Conservation (phyloP, 352 stramenopile species). For the Phytophthora pini region DNA sequence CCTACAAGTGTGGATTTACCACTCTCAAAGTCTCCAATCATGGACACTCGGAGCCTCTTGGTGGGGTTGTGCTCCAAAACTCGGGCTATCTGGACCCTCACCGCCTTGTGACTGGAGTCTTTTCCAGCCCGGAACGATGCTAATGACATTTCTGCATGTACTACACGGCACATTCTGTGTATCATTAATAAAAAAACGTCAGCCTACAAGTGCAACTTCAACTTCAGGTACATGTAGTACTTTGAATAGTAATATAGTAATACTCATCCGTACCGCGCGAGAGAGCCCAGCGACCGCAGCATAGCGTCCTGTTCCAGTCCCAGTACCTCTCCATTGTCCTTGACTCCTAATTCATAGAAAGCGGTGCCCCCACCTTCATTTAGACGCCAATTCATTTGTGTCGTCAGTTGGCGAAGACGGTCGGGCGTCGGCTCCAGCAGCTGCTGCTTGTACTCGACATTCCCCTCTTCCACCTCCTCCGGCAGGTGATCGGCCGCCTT, state of each 20-base stretch:
- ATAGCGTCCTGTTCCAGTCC: conserved; percentile 76
- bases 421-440: conserved; percentile 76
- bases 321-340: conserved; percentile 81
- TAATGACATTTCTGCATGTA: conserved; percentile 72
- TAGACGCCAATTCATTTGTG: conserved; percentile 91
- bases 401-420: conserved; percentile 86
- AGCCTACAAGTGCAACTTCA: conserved; percentile 12
- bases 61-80: conserved; percentile 59
- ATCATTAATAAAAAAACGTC: conserved; percentile 17
- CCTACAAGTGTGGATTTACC: conserved; percentile 92
- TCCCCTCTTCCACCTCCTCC: conserved; percentile 89
- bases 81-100: conserved; percentile 55
- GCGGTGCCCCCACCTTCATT: conserved; percentile 87
- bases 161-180: conserved; percentile 77
- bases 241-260: conserved; percentile 1
- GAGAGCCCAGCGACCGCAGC: conserved; percentile 70
- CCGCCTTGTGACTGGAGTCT: conserved; percentile 43
- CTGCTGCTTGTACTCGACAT: conserved; percentile 93
- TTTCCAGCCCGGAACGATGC: conserved; percentile 59
- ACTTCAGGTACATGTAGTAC: not conserved
- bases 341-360: conserved; percentile 90
- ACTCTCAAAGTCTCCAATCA: conserved; percentile 87
- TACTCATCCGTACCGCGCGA: conserved; percentile 42
- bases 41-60: conserved; percentile 80
- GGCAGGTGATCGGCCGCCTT: conserved; percentile 36